Evolutionary conservation across 163 green algal genomes (phyloP).

Genomic region (Scenedesmus sp.): DNA sequence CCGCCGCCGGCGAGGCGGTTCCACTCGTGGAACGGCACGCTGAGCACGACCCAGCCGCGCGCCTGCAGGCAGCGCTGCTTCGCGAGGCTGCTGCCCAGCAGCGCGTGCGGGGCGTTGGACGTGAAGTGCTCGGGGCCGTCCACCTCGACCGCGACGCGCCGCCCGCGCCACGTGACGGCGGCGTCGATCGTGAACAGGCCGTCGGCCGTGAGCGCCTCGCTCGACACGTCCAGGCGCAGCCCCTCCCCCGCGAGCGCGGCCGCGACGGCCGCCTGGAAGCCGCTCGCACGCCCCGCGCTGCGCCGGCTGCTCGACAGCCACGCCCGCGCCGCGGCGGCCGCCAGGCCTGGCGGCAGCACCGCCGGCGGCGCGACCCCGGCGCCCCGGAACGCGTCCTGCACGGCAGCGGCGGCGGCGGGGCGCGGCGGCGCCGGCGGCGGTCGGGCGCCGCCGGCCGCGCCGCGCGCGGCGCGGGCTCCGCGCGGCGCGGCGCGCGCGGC

Average conservation of each 20-base stretch:
- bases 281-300: constrained; percentile 4
- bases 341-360: constrained; percentile 1
- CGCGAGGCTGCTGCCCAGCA: constrained; percentile 41
- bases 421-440: too few relatives aligned
- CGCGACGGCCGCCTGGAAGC: constrained; percentile 6
- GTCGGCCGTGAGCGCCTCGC: constrained; percentile 52
- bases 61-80: constrained; percentile 57
- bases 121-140: constrained; percentile 60
- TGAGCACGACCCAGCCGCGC: constrained; percentile 55
- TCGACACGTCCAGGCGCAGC: constrained; percentile 10
- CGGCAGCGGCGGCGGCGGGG: not conserved
- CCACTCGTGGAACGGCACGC: constrained; percentile 54
- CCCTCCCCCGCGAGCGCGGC: not conserved
- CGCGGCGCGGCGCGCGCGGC: too few relatives aligned
- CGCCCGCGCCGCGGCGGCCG: constrained; percentile 18
- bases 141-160: constrained; percentile 56
- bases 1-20: not conserved
- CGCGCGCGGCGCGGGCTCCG: too few relatives aligned
- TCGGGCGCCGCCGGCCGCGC: too few relatives aligned
- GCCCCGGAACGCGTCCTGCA: too few relatives aligned
- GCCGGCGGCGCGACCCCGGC: not conserved
- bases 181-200: constrained; percentile 56
- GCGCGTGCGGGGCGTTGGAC: constrained; percentile 17
- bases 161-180: constrained; percentile 44
- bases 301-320: constrained; percentile 38